These are phyloP conservation scores for Metarhizium anisopliae DNA, from an alignment of 2,329 filamentous ascomycete species.

Conservation along the genomic window DNA sequence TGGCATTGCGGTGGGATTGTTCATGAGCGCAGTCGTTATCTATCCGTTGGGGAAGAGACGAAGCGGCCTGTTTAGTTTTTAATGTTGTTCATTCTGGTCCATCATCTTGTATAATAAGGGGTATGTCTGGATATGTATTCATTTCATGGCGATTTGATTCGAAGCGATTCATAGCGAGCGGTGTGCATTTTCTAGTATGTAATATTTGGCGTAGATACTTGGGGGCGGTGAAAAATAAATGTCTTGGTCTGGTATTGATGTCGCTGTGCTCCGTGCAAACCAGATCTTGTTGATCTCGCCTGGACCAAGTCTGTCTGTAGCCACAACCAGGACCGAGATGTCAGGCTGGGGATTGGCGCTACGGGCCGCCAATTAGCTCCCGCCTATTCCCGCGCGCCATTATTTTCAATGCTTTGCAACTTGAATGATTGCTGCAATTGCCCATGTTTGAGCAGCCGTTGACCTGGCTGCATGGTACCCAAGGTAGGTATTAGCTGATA, in stretches of 20 bases:
- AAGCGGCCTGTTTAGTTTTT: slow-evolving; percentile 41
- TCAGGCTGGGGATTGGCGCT: background rate
- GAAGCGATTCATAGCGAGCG: background rate
- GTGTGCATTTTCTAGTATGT: background rate
- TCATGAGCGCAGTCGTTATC: slow-evolving; percentile 38
- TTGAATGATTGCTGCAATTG: too few species aligned
- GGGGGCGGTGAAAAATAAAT: background rate
- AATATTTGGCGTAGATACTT: background rate
- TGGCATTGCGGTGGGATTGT: slow-evolving; percentile 41
- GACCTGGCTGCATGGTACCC: too few species aligned
- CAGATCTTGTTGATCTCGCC: background rate
- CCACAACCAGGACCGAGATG: too few species aligned
- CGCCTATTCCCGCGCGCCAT: slow-evolving; percentile 1
- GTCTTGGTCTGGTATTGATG: too few species aligned
- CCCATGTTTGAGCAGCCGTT: too few species aligned
- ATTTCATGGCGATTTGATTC: background rate
- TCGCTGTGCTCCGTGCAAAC: too few species aligned
- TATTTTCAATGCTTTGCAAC: too few species aligned
- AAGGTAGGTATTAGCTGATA: too few species aligned
- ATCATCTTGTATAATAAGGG: background rate
- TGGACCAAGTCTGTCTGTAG: background rate
- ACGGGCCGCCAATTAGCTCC: slow-evolving; percentile 1
- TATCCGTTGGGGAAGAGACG: slow-evolving; percentile 41
- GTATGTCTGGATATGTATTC: background rate
- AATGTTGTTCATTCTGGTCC: background rate